Base-by-base conservation (phyloP, 371 early-diverging fungal species). In the Rhizomucor miehei region DNA sequence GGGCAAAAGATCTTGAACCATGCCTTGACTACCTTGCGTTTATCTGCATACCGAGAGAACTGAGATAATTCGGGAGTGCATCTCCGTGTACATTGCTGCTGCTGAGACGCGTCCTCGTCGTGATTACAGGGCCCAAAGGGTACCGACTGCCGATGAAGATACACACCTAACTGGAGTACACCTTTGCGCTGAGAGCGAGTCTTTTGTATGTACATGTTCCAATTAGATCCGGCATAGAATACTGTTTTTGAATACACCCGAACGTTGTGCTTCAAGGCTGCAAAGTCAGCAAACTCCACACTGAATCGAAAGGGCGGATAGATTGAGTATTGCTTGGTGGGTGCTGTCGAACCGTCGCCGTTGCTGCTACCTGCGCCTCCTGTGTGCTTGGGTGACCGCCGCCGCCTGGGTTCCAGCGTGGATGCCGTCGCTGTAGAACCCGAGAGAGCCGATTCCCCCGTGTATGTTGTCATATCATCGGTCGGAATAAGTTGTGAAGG, bases 1-100 rank as follows among this genome's bases (percentile, higher is more conserved):
- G 79, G 70, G 36, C 73, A 80, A 51, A 67, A 79, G 23, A 84
- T 79, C 54, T 76, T 80, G 69, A 84, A 81, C 84, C 84, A 84
- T 0, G 81, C 77, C 52, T 60, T 66, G 1, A 69, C 69, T 3
- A 67, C 62, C 44, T 76, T 73, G 3, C 84, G 68, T 23, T 61
- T 57, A 44, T 84, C 84, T 5, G 66, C 40, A 52, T 73, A 81
- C 1, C 65, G 58, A 13, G 80, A 77, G 54, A 73, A 72, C 0
- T 71, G 62, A 10, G 57, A 59, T 23, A 24, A 9, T 10, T 63
- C 62, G 9, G 52, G 40, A 19, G 51, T 48, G 25, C 51, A 51
- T 13, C 49, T 45, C 6, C 46, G 16, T 8, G 45, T 48, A 11
- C 47, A 48, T 41, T 52, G 52, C 12, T 52, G 48, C 24, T 56